These are phyloP conservation scores for Colletotrichum agaves DNA, from an alignment of 2,329 filamentous ascomycete species.

Conservation along the genomic window DNA sequence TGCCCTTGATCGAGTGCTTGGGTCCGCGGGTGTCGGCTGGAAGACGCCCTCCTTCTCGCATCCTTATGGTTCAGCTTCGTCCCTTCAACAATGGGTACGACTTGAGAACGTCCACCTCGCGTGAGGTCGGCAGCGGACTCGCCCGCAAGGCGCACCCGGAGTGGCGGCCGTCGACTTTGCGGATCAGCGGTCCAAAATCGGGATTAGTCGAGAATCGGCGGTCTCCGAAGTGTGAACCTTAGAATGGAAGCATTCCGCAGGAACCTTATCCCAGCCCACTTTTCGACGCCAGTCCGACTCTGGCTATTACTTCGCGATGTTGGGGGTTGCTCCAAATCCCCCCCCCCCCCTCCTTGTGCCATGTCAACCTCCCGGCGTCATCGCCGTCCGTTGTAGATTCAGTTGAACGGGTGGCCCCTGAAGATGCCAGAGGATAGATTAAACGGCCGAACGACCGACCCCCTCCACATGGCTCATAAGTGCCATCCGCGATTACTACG, in stretches of 20 bases:
- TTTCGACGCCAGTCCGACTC: not conserved
- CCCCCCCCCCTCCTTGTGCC: not conserved
- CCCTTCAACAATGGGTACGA: not conserved
- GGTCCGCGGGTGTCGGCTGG: not conserved
- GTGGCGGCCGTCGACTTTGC: not conserved
- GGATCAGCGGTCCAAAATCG: conserved; percentile 9
- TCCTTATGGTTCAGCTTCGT: not conserved
- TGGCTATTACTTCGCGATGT: not conserved
- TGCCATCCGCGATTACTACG: not conserved
- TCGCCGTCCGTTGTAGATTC: not conserved
- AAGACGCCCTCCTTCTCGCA: too few relatives aligned
- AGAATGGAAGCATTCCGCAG: not conserved
- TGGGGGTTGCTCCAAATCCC: not conserved
- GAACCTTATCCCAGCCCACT: not conserved
- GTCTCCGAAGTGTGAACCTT: not conserved
- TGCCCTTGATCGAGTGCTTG: not conserved
- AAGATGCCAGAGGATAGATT: not conserved
- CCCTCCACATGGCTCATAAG: not conserved
- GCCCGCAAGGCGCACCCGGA: not conserved
- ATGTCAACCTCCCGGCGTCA: not conserved
- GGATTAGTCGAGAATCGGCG: not conserved
- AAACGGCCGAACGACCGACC: not conserved
- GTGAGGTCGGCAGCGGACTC: not conserved
- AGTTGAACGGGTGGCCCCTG: not conserved
- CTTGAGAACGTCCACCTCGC: not conserved